Base-by-base conservation (phyloP, 2,329 filamentous ascomycete genomes). In the Trichophaea hybrida region DNA sequence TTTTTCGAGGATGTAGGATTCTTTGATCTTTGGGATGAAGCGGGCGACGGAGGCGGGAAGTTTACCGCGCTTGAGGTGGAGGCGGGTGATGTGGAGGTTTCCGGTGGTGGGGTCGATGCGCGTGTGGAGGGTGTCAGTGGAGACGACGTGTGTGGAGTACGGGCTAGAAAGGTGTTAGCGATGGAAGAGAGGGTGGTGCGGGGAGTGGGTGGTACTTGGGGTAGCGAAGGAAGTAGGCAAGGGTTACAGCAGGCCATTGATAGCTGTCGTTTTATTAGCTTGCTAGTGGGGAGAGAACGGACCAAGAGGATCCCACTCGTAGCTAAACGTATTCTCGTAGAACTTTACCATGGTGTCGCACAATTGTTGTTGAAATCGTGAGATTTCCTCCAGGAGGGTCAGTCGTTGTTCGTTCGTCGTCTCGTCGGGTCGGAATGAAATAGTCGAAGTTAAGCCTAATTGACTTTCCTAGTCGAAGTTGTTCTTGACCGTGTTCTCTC, bases 171-270 rank as follows among this genome's bases (percentile, higher is more conserved):
- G 65, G 80, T 33, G 33, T 59, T 55, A 64, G 55, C 51, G 17
- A 24, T 24, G 43, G 35, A 8, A 40, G 10, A 10, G 4, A 10
- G 10, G 38, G 10, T 43, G 38, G 31, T 35, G 8, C 51, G 32
- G n/a, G 8, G 32, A 24, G 49, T 10, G 44, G 24, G 38, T 59
- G 60, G 52, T 63, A 67, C 66, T 69, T 69, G 40, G 86, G 88
- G 74, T 93, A 93, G 66, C 87, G 86, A 54, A 93, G 83, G 74
- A 91, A 93, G 78, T 88, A 93, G 74, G 87, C 87, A 72, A 93
- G 83, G 53, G 86, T 88, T 63, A 93, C 87, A 71, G 86, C 86
- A 63, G 86, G 83, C 75, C 91, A 91, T 53, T 85, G 84, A 73
- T 91, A 88, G 65, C 83, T 78, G 37, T 17, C 34, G 58, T 60